These are phyloP conservation scores for Coniochaeta sp. DNA, from an alignment of 2,329 filamentous ascomycete species.

Conservation along the genomic window DNA sequence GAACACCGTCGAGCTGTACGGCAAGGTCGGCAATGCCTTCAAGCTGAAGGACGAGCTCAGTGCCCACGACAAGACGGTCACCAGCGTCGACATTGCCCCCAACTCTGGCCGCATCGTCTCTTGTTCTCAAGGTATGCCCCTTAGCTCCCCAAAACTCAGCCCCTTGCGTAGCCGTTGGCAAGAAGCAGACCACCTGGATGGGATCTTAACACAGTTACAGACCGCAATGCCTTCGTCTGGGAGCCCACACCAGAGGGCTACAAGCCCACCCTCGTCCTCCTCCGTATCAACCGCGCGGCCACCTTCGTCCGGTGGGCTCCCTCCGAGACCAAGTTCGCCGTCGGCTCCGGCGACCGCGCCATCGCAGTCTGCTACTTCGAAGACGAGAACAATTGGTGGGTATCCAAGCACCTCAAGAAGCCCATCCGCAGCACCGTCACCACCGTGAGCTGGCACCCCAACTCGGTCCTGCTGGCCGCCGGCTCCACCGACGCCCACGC, in stretches of 20 bases:
- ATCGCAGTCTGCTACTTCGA: slow-evolving; percentile 99
- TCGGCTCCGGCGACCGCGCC: slow-evolving; percentile 89
- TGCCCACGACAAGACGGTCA: slow-evolving; percentile 95
- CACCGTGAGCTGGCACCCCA: slow-evolving; percentile 92
- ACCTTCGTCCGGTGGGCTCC: slow-evolving; percentile 98
- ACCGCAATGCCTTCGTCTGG: slow-evolving; percentile 97
- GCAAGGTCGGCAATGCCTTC: slow-evolving; percentile 64
- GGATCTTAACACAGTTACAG: slow-evolving; percentile 37
- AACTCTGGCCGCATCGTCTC: slow-evolving; percentile 90
- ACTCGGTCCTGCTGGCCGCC: slow-evolving; percentile 88
- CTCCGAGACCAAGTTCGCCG: slow-evolving; percentile 93
- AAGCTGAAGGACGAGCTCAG: slow-evolving; percentile 86
- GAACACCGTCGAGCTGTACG: slow-evolving; percentile 83
- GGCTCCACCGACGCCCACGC: slow-evolving; percentile 97
- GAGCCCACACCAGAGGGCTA: slow-evolving; percentile 87
- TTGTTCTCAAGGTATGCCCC: slow-evolving; percentile 75
- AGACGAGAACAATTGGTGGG: slow-evolving; percentile 99
- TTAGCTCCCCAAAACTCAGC: not conserved
- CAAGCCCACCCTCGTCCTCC: slow-evolving; percentile 93
- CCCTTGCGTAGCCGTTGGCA: not conserved
- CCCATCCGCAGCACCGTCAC: slow-evolving; percentile 96
- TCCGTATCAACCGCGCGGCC: slow-evolving; percentile 92
- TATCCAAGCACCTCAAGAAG: slow-evolving; percentile 99
- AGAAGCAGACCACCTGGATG: not conserved
- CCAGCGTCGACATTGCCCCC: slow-evolving; percentile 90